Base-by-base conservation (phyloP, 2,329 filamentous ascomycete species). In the Phyllosticta citriasiana region DNA sequence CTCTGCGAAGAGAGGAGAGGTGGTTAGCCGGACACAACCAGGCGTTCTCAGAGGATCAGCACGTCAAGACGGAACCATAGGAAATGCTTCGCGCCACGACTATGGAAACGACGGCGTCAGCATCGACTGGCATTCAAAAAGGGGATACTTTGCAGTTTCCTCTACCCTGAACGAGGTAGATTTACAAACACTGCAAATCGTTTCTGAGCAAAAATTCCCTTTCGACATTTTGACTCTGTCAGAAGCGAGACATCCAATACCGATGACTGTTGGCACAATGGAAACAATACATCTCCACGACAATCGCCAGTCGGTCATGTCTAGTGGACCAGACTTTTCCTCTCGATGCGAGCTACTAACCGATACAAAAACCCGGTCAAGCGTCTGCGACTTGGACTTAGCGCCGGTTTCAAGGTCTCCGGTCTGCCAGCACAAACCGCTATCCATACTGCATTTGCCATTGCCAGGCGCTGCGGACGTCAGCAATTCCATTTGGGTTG, bases 151-250 rank as follows among this genome's bases (percentile, higher is more conserved):
- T 73, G 90, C 90, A 2, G 84, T 94, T 10, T 86, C 89, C 60
- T 87, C 86, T 69, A 78, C 84, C 50, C 80, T 97, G 4, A 86
- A 91, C 58, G 90, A 96, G 70, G 83, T 97, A 24, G 91, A 97
- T 71, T 79, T 97, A 55, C 79, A 83, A 63, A 89, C 87, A 0
- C 75, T 96, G 10, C 80, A 84, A 58, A 78, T 91, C 2, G 77
- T 91, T 4, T 86, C 85, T 24, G 82, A 85, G 60, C 83, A 88
- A 61, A 82, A 80, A 3, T 97, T 90, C 67, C 88, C 91, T 1
- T 92, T 87, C 79, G 85, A 88, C 30, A 90, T 97, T 65, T 93
- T 89, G 50, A 87, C 91, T 0, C 76, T 97, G 19, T 97, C 92
- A 0, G 80, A 87, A 57, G 81, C 86, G 53, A 76, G 84, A 66